Evolutionary conservation across 2,329 filamentous ascomycete genomes (phyloP).

Genomic region (Sphaerulina populicola): DNA sequence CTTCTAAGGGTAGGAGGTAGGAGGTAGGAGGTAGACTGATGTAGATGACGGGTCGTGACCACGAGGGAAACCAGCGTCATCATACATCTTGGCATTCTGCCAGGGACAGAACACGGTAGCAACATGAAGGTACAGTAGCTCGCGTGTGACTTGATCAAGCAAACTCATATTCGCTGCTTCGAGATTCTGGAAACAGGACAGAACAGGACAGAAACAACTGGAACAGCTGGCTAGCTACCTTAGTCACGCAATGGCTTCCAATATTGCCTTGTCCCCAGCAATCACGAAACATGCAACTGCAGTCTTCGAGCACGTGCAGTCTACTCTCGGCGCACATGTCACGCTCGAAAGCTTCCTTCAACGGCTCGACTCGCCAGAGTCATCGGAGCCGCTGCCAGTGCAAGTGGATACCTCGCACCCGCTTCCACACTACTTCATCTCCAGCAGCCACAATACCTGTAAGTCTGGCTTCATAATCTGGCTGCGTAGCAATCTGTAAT

Average conservation of each 20-base stretch:
- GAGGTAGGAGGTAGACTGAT: too few relatives aligned
- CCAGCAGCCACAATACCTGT: conserved; percentile 91
- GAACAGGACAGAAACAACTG: background rate
- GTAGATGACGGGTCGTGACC: too few relatives aligned
- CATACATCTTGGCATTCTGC: background rate
- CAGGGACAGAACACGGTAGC: too few relatives aligned
- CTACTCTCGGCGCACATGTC: background rate
- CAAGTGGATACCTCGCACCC: conserved; percentile 40
- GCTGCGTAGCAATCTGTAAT: conserved; percentile 62
- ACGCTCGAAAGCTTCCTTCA: conserved; percentile 39
- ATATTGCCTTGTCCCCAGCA: conserved; percentile 3
- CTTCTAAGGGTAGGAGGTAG: background rate
- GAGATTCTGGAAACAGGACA: too few relatives aligned
- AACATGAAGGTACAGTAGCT: too few relatives aligned
- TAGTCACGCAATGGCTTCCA: background rate
- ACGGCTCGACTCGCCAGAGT: conserved; percentile 30
- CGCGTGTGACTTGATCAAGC: too few relatives aligned
- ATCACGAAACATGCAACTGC: conserved; percentile 24
- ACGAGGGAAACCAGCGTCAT: too few relatives aligned
- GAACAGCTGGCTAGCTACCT: background rate
- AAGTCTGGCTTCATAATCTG: conserved; percentile 41
- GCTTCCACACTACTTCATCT: conserved; percentile 86
- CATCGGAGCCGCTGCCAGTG: conserved; percentile 18
- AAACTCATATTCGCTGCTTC: background rate
- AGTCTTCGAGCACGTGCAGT: conserved; percentile 19